These are phyloP conservation scores for Aspergillus steynii DNA, from an alignment of 495 filamentous ascomycete species.

Conservation along the genomic window DNA sequence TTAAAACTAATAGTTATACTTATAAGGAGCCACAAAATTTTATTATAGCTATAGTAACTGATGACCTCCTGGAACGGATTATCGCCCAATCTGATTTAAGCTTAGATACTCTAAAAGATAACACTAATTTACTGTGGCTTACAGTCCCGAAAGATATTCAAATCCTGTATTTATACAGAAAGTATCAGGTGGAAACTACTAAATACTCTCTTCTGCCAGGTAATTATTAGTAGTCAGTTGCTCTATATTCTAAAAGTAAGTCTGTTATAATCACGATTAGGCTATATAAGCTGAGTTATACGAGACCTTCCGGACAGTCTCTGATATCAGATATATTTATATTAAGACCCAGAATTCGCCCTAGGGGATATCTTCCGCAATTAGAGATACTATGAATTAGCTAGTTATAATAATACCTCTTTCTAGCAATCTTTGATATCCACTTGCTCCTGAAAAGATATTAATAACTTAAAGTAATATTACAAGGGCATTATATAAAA, in stretches of 20 bases:
- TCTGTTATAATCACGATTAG: background rate
- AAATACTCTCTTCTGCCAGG: background rate
- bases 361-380: conserved; percentile 3
- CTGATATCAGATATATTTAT: background rate
- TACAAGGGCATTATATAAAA: background rate
- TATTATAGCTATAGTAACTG: background rate
- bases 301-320: background rate
- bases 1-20: background rate
- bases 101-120: background rate
- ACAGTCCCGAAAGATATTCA: background rate
- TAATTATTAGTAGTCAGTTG: background rate
- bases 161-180: background rate
- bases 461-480: background rate
- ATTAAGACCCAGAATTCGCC: background rate
- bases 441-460: background rate
- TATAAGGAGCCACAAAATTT: background rate
- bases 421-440: conserved; percentile 1
- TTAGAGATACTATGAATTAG: background rate
- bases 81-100: background rate
- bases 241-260: background rate
- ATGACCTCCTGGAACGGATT: background rate
- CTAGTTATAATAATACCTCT: background rate
- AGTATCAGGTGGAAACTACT: background rate
- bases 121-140: background rate
- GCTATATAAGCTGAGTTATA: background rate